A percentile compares a stretch with the other conserved stretches of the same genome.
Conservation (phyloP, 2,329 filamentous ascomycete species). For the Microsporum audouinii region DNA sequence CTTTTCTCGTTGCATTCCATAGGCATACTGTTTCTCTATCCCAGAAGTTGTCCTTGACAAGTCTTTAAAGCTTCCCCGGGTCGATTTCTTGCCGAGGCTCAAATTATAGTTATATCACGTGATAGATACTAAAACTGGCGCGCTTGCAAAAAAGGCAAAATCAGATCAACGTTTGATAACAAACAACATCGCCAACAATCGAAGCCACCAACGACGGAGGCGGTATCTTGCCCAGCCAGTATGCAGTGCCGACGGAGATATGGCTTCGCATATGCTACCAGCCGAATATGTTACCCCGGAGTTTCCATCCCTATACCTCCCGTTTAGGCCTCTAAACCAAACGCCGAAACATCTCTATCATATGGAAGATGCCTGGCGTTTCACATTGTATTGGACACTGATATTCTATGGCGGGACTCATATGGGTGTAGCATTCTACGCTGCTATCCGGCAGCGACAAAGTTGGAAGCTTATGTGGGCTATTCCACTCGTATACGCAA, state of each 20-base stretch:
- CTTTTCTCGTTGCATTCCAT: background rate
- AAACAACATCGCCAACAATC: background rate
- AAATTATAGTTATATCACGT: background rate
- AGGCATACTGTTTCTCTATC: background rate
- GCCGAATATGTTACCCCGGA: conserved; percentile 54
- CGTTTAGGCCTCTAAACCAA: conserved; percentile 43
- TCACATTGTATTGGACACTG: conserved; percentile 77
- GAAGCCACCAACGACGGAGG: background rate
- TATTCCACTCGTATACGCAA: conserved; percentile 57
- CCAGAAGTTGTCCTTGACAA: background rate
- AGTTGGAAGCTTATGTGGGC: conserved; percentile 49
- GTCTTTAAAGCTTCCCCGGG: background rate
- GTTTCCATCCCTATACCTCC: conserved; percentile 77
- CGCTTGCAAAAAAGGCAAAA: background rate
- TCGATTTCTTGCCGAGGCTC: background rate
- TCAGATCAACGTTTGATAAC: background rate
- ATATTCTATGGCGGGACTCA: conserved; percentile 68
- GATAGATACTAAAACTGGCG: background rate
- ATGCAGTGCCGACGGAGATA: background rate
- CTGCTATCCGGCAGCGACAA: conserved; percentile 56
- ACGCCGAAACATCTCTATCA: conserved; percentile 58
- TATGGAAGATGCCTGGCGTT: conserved; percentile 69
- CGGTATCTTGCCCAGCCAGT: background rate
- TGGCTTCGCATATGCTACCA: background rate
- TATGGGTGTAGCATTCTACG: conserved; percentile 57